Percentiles rank a stretch among this genome's conserved stretches.
phyloP scores from a whole-genome alignment of 1,284 basidiomycete genomes.

The Trametes polyzona region DNA sequence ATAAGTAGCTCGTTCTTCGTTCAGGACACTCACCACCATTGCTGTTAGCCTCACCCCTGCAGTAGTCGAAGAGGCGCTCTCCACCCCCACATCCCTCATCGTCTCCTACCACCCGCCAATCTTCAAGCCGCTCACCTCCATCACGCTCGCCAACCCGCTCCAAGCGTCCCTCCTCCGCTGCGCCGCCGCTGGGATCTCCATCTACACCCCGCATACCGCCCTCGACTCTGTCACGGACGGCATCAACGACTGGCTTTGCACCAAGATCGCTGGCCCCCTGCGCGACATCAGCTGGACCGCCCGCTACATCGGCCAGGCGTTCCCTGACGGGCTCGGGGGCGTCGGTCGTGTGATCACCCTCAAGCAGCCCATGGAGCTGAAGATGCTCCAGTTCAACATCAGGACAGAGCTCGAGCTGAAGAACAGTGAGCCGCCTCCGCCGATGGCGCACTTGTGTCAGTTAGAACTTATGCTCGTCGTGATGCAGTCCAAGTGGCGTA shows the following conservation, averaged over 20 bases:
- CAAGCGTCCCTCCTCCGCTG: constrained; percentile 83
- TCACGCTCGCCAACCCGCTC: constrained; percentile 81
- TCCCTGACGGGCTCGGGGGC: constrained; percentile 48
- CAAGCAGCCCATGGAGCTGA: constrained; percentile 56
- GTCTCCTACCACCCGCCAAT: constrained; percentile 92
- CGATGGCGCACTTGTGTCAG: background rate
- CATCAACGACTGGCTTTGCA: constrained; percentile 81
- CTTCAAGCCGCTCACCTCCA: constrained; percentile 78
- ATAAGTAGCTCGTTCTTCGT: background rate
- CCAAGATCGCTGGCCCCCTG: constrained; percentile 25
- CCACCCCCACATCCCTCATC: constrained; percentile 65
- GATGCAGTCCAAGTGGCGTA: constrained; percentile 79
- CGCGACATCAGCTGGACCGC: constrained; percentile 21
- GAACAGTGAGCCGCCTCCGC: constrained; percentile 50
- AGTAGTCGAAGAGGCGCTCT: constrained; percentile 78
- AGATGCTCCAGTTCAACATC: constrained; percentile 64
- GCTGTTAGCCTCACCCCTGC: constrained; percentile 70
- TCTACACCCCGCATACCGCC: constrained; percentile 89
- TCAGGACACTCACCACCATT: background rate
- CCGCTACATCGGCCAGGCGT: constrained; percentile 26
- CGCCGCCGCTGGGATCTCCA: constrained; percentile 79
- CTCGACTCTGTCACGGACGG: constrained; percentile 84
- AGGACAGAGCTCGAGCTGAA: constrained; percentile 70
- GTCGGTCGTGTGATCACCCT: constrained; percentile 73
- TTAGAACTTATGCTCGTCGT: too few species aligned